A percentile compares a stretch with the other conserved stretches of the same genome.
Conservation (phyloP, 2,329 filamentous ascomycete species). For the Colletotrichum sp. region DNA sequence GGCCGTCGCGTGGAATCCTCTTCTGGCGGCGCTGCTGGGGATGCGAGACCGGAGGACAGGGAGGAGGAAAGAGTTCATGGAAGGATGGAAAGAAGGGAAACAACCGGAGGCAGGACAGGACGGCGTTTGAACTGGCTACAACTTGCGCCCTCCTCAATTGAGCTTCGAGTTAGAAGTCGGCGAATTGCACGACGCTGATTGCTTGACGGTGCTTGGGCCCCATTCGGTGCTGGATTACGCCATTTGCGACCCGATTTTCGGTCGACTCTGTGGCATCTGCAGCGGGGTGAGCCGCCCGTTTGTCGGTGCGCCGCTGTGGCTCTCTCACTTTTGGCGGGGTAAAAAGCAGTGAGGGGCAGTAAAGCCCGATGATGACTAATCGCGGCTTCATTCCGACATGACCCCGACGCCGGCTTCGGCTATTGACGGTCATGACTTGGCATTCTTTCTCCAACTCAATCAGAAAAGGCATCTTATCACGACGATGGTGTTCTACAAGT, state of each 20-base stretch:
- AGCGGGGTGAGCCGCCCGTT: conserved; percentile 17
- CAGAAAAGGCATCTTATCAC: not conserved
- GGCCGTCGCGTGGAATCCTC: conserved; percentile 24
- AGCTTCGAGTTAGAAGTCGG: not conserved
- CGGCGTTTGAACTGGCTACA: not conserved
- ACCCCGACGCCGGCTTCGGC: not conserved
- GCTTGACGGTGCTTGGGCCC: conserved; percentile 4
- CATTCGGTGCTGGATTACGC: conserved; percentile 1
- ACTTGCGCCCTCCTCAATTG: not conserved
- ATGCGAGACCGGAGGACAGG: conserved; percentile 23
- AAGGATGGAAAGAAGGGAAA: not conserved
- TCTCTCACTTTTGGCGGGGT: conserved; percentile 13
- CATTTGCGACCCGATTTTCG: conserved; percentile 17
- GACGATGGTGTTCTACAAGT: not conserved
- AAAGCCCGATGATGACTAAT: not conserved
- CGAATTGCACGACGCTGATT: conserved; percentile 17
- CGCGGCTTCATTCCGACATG: not conserved
- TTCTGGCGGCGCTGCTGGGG: conserved; percentile 12
- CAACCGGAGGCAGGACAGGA: not conserved
- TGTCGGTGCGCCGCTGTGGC: not conserved
- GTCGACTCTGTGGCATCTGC: not conserved
- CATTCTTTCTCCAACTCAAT: not conserved
- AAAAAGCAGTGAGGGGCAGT: not conserved
- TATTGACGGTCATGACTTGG: not conserved
- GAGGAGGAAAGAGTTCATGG: conserved; percentile 18